phyloP scores from a whole-genome alignment of 306 rosid species.

The Aeschynomene evenia region DNA sequence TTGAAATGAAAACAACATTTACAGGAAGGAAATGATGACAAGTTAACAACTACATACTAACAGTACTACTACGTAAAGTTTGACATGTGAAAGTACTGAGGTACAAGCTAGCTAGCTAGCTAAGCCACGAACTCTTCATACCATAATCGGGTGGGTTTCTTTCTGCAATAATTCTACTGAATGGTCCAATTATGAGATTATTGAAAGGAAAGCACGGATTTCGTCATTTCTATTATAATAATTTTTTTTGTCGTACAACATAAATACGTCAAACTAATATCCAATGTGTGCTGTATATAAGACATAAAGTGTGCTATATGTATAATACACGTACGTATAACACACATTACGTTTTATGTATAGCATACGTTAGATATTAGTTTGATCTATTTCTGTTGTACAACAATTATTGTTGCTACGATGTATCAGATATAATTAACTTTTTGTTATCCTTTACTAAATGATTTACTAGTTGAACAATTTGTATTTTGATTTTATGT shows the following conservation, averaged over 20 bases:
- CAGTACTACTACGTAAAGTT: no score
- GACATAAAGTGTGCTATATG: no score
- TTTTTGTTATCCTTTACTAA: not conserved
- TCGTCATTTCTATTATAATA: not conserved
- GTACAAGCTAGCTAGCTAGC: not conserved
- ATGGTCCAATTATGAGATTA: not conserved
- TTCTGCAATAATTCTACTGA: not conserved
- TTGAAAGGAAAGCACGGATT: not conserved
- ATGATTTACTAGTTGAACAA: not conserved
- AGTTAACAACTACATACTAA: conserved; percentile 25
- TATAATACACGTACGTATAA: no score
- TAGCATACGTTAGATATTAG: no score
- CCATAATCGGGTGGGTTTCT: not conserved
- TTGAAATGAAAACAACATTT: conserved; percentile 23
- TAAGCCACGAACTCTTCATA: conserved; percentile 1
- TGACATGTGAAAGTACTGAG: conserved; percentile 27
- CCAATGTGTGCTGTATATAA: no score
- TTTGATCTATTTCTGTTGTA: no score
- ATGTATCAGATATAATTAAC: no score
- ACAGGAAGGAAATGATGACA: conserved; percentile 20
- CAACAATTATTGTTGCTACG: no score
- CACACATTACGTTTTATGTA: no score
- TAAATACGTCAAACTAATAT: no score
- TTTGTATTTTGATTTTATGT: not conserved
- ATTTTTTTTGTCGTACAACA: no score